Base-by-base conservation (phyloP, 176 grass and related monocot species). In the Rhynchospora breviuscula region DNA sequence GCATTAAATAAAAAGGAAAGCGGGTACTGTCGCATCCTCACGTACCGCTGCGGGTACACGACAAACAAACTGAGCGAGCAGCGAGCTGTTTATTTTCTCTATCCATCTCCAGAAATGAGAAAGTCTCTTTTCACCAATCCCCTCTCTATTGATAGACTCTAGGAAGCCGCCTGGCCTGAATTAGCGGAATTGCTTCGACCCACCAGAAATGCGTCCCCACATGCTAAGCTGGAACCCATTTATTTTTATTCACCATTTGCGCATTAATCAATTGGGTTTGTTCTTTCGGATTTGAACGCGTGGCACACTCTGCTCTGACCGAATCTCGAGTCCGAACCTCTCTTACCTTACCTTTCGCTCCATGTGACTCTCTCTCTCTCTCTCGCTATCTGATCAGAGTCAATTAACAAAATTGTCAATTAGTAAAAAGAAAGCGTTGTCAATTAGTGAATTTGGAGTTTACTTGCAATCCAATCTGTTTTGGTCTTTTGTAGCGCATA, bases 1-100 rank as follows among this genome's bases (percentile, higher is more conserved):
- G 31, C 80, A 82, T 65, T 82, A 65, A 82, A 82, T 82, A 7
- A 77, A 77, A 77, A 33, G 12, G 12, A 25, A 67, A 82, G 62
- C 40, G 14, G 15, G 43, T 13, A 82, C 78, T 62, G 78, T 80
- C 77, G 78, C 78, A 60, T 80, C 78, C 59, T 81, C 11, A 47
- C 56, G 78, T 62, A 59, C 7, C 17, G 52, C 59, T 23, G 59
- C 14, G 3, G 15, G 26, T 62, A 63, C 29, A 48, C 57, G 31
- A 65, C 80, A 40, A 40, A 40, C 3, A 54, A 77, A 54, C 72
- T 31, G 25, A 53, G 72, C 72, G 26, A 29, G 26, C 26, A 29
- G 26, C n/a, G n/a, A n/a, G n/a, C n/a, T 12, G 53, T 56, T 77
- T 77, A 54, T 31, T 35, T 12, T 25, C 15, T 43, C 60, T 23